Conservation (phyloP, 305 asterid species). For the Fraxinus velutina region DNA sequence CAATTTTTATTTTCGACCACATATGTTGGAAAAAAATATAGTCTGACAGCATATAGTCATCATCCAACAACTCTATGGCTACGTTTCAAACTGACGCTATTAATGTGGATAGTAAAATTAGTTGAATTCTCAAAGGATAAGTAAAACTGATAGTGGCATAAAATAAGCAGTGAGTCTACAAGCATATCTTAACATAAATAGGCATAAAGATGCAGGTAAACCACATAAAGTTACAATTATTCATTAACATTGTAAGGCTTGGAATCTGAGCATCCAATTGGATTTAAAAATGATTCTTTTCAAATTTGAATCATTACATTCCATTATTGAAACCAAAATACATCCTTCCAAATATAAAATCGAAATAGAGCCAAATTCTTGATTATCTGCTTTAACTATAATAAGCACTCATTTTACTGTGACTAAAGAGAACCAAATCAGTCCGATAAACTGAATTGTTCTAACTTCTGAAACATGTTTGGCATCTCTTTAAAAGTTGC, state of each 20-base stretch:
- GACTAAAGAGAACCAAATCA: not conserved
- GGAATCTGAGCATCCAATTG: not conserved
- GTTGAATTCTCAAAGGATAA: not conserved
- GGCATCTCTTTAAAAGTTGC: not conserved
- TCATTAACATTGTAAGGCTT: not conserved
- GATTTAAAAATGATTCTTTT: not conserved
- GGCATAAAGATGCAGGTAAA: not conserved
- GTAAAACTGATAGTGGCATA: not conserved
- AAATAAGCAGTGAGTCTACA: not conserved
- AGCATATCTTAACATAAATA: conserved; percentile 1
- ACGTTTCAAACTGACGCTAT: not conserved
- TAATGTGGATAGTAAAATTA: not conserved
- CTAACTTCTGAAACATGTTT: not conserved
- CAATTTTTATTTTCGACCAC: not conserved
- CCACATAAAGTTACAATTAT: not conserved
- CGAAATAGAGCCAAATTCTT: not conserved
- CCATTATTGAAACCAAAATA: not conserved
- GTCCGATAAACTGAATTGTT: not conserved
- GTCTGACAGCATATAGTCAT: not conserved
- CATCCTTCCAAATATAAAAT: not conserved
- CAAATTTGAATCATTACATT: not conserved
- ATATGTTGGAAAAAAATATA: not conserved
- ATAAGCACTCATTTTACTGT: not conserved
- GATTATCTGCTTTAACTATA: not conserved
- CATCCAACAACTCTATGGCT: not conserved